Percentiles rank a stretch among this genome's conserved stretches.
phyloP scores from a whole-genome alignment of 345 rosid species.

The Citrus trifoliata region DNA sequence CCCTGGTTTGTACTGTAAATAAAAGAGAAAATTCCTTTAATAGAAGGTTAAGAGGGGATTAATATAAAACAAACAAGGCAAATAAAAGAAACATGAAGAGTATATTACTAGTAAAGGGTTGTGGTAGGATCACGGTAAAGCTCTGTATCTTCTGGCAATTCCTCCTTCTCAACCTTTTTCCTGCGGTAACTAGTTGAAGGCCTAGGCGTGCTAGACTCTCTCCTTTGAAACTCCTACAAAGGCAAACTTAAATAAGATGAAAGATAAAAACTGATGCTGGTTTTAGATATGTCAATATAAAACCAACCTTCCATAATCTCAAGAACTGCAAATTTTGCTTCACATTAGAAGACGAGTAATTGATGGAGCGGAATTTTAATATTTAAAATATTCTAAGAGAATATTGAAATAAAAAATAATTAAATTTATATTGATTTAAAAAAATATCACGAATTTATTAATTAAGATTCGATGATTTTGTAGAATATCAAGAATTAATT shows the following conservation, averaged over 20 bases:
- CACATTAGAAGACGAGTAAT: no score
- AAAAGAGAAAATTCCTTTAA: no score
- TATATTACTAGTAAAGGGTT: constrained; percentile 74
- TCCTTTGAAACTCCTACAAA: constrained; percentile 58
- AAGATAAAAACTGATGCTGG: background rate
- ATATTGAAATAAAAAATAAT: no score
- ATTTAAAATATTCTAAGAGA: no score
- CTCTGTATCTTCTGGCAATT: constrained; percentile 56
- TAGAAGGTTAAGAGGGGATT: no score
- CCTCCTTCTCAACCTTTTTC: constrained; percentile 70
- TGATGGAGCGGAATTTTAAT: no score
- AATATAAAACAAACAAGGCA: background rate
- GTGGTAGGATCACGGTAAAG: constrained; percentile 69
- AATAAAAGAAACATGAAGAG: constrained; percentile 20
- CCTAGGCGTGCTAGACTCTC: constrained; percentile 54
- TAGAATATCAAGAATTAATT: no score
- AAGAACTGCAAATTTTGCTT: constrained; percentile 85
- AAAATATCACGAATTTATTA: no score
- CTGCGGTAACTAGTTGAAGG: constrained; percentile 92
- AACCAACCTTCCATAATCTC: constrained; percentile 70
- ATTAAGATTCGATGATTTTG: no score
- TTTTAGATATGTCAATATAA: background rate
- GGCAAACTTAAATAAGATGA: constrained; percentile 10
- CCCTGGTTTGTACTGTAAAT: no score
- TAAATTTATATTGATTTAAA: no score